Evolutionary conservation across 2,329 filamentous ascomycete genomes (phyloP).

Genomic region (Talaromyces sp.): DNA sequence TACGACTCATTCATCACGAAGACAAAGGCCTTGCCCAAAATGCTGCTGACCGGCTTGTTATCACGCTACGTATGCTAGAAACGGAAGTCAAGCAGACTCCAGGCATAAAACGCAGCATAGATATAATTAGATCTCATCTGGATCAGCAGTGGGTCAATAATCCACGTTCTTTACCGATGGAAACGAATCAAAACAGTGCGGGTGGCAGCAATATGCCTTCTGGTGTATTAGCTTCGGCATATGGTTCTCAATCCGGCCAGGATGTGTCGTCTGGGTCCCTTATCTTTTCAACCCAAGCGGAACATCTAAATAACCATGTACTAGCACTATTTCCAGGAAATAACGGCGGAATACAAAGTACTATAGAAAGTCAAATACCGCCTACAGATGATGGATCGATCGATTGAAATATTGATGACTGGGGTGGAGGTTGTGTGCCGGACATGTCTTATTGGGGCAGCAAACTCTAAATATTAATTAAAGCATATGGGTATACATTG

Average conservation of each 20-base stretch:
- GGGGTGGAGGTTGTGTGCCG: constrained; percentile 12
- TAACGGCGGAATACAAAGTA: background rate
- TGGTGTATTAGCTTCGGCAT: background rate
- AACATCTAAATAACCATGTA: background rate
- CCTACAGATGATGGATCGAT: constrained; percentile 9
- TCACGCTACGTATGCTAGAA: constrained; percentile 14
- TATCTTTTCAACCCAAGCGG: background rate
- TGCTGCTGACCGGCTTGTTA: constrained; percentile 10
- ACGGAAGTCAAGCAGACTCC: constrained; percentile 13
- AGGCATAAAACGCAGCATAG: constrained; percentile 12
- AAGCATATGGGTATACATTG: background rate
- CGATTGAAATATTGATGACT: constrained; percentile 12
- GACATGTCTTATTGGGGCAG: constrained; percentile 10
- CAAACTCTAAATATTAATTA: background rate
- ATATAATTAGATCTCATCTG: constrained; percentile 13
- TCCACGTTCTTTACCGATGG: too few species aligned
- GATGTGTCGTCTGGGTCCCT: background rate
- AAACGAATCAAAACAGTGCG: too few species aligned
- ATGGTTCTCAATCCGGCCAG: background rate
- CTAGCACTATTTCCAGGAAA: background rate
- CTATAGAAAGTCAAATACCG: background rate
- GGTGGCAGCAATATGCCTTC: background rate
- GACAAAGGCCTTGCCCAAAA: constrained; percentile 9
- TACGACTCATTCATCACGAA: constrained; percentile 12
- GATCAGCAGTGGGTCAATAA: background rate